Percentiles rank a stretch among this genome's conserved stretches.
phyloP scores from a whole-genome alignment of 495 filamentous ascomycete genomes.

The Neurospora sp. region DNA sequence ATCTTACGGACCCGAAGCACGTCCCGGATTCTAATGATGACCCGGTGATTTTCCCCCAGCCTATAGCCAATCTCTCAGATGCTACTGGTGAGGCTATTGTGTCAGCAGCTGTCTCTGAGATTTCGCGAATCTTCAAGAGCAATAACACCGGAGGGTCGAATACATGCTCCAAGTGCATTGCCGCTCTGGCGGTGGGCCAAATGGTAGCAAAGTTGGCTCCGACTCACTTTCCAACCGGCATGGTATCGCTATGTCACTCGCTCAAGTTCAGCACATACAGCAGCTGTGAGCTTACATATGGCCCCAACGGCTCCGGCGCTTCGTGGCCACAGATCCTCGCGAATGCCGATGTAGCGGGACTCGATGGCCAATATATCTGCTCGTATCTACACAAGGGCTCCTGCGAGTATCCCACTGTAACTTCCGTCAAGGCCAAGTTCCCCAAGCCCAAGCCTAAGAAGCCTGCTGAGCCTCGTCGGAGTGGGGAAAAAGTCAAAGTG shows the following conservation, averaged over 20 bases:
- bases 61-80: slow-evolving; percentile 31
- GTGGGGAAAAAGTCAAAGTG: slow-evolving; percentile 47
- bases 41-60: slow-evolving; percentile 38
- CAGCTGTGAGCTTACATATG: slow-evolving; percentile 37
- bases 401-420: slow-evolving; percentile 37
- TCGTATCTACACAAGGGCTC: slow-evolving; percentile 35
- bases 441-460: slow-evolving; percentile 46
- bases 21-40: slow-evolving; percentile 41
- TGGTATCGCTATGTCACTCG: slow-evolving; percentile 40
- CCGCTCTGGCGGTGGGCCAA: slow-evolving; percentile 40
- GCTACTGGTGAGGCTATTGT: slow-evolving; percentile 32
- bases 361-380: slow-evolving; percentile 52
- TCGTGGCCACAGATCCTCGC: slow-evolving; percentile 50
- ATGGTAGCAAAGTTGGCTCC: slow-evolving; percentile 40
- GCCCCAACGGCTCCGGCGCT: slow-evolving; percentile 37
- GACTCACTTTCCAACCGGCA: slow-evolving; percentile 34
- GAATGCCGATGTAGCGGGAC: slow-evolving; percentile 42
- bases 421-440: slow-evolving; percentile 39
- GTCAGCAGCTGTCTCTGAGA: slow-evolving; percentile 27
- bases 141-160: slow-evolving; percentile 19
- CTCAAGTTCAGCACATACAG: slow-evolving; percentile 32
- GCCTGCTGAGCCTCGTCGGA: slow-evolving; percentile 30
- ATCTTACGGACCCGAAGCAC: slow-evolving; percentile 44
- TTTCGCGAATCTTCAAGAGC: slow-evolving; percentile 35
- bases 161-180: slow-evolving; percentile 45